Evolutionary conservation across 2,329 filamentous ascomycete genomes (phyloP).

Genomic region (Colletotrichum lentis): DNA sequence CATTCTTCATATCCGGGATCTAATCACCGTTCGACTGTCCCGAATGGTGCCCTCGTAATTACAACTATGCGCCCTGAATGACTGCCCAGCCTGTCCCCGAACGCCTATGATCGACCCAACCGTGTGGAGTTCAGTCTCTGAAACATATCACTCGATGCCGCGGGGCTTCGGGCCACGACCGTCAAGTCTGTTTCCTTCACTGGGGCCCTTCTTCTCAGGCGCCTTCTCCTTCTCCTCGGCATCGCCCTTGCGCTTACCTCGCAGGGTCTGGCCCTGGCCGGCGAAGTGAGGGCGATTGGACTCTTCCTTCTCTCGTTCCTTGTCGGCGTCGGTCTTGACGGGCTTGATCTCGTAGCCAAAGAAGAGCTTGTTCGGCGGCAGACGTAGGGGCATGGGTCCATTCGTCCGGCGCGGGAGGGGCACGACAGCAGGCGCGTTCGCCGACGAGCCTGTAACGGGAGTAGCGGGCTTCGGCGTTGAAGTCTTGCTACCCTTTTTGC

Average conservation of each 20-base stretch:
- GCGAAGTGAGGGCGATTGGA: constrained; percentile 77
- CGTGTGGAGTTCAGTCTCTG: constrained; percentile 4
- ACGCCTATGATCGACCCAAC: constrained; percentile 25
- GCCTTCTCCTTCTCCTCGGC: constrained; percentile 57
- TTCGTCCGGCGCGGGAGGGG: constrained; percentile 64
- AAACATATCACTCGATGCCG: constrained; percentile 5
- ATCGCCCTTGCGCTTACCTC: constrained; percentile 75
- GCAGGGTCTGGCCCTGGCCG: constrained; percentile 83
- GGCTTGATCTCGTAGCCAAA: constrained; percentile 95
- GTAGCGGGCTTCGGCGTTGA: constrained; percentile 77
- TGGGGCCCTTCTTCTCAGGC: constrained; percentile 56
- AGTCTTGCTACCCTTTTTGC: constrained; percentile 82
- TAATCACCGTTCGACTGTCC: constrained; percentile 20
- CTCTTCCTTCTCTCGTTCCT: constrained; percentile 70
- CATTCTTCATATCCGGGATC: constrained; percentile 19
- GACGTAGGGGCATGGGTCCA: constrained; percentile 83
- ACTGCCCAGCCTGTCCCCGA: constrained; percentile 25
- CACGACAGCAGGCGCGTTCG: constrained; percentile 46
- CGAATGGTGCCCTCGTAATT: constrained; percentile 24
- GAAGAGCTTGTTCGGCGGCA: constrained; percentile 91
- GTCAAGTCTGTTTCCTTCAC: constrained; percentile 56
- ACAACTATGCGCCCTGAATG: constrained; percentile 31
- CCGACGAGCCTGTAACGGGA: constrained; percentile 68
- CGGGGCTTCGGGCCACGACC: constrained; percentile 44
- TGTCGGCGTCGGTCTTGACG: constrained; percentile 78